Evolutionary conservation across 768 basidiomycete species (phyloP).

Genomic region (Mycena filopes): DNA sequence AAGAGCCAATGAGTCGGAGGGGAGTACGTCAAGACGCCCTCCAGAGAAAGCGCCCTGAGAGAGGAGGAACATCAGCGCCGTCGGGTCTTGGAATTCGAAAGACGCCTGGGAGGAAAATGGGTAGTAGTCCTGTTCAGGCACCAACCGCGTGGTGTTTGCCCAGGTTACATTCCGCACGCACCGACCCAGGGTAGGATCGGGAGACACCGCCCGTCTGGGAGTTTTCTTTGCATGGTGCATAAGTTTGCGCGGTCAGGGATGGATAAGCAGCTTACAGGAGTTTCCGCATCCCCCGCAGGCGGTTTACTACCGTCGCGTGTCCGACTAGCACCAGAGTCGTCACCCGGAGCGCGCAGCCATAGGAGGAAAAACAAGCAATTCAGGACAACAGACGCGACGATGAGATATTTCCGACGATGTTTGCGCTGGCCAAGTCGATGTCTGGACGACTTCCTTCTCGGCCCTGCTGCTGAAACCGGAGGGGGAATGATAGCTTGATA

Average conservation of each 20-base stretch:
- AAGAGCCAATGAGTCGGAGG: slow-evolving; percentile 21
- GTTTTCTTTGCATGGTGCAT: background rate
- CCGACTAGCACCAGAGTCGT: background rate
- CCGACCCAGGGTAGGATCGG: slow-evolving; percentile 21
- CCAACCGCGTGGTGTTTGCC: slow-evolving; percentile 20
- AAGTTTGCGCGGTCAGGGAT: background rate
- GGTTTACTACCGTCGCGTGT: background rate
- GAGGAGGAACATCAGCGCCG: slow-evolving; percentile 46
- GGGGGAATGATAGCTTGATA: slow-evolving; percentile 28
- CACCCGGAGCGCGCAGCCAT: slow-evolving; percentile 1
- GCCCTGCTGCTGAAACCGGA: slow-evolving; percentile 11
- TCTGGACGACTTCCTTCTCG: slow-evolving; percentile 15
- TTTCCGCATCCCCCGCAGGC: background rate
- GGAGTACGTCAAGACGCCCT: slow-evolving; percentile 28
- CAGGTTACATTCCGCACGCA: slow-evolving; percentile 26
- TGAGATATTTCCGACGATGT: slow-evolving; percentile 12
- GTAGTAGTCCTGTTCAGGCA: background rate
- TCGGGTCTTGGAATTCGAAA: slow-evolving; percentile 42
- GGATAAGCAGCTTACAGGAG: background rate
- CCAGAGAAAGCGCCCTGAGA: slow-evolving; percentile 42
- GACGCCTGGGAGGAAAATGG: slow-evolving; percentile 22
- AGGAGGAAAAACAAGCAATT: slow-evolving; percentile 27
- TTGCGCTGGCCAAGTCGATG: slow-evolving; percentile 1
- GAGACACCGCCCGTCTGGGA: slow-evolving; percentile 12
- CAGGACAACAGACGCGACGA: slow-evolving; percentile 15